Conservation (phyloP, 2,329 filamentous ascomycete genomes). For the Exophiala sp. region DNA sequence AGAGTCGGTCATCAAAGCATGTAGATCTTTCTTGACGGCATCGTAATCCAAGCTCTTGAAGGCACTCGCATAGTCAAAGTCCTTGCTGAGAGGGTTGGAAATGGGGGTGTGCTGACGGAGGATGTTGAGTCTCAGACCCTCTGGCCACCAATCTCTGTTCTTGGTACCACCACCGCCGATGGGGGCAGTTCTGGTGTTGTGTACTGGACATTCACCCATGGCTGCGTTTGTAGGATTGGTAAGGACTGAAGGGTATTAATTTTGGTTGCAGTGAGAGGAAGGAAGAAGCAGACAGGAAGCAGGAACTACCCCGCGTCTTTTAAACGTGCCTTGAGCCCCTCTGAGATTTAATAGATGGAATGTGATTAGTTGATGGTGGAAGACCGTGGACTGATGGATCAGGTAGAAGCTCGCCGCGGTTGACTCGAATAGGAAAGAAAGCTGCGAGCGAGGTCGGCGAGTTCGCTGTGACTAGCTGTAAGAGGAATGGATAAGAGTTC, state of each 20-base stretch:
- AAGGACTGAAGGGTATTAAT: neutral
- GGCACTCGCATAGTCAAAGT: slow-evolving; percentile 69
- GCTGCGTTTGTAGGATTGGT: slow-evolving; percentile 1
- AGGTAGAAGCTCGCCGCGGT: neutral
- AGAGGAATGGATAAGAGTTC: neutral
- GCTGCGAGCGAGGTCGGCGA: neutral
- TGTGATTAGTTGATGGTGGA: neutral
- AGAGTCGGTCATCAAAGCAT: slow-evolving; percentile 70
- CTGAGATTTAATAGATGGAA: neutral
- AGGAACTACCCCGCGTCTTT: slow-evolving; percentile 2
- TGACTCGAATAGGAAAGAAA: neutral
- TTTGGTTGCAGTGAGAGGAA: neutral
- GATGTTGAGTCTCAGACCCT: slow-evolving; percentile 64
- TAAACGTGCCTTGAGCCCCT: neutral
- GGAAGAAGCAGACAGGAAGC: neutral
- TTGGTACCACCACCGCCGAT: slow-evolving; percentile 60
- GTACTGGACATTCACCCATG: slow-evolving; percentile 21
- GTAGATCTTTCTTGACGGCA: slow-evolving; percentile 69
- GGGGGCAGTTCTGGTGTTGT: slow-evolving; percentile 30
- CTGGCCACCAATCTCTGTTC: slow-evolving; percentile 73
- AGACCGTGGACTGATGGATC: neutral
- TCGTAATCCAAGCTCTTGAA: slow-evolving; percentile 71
- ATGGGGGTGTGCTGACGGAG: slow-evolving; percentile 66
- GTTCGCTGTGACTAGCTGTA: neutral
- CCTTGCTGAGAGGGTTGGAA: slow-evolving; percentile 61